These are phyloP conservation scores for Rhodomyrtus psidioides DNA, from an alignment of 441 rosid species.

Conservation along the genomic window DNA sequence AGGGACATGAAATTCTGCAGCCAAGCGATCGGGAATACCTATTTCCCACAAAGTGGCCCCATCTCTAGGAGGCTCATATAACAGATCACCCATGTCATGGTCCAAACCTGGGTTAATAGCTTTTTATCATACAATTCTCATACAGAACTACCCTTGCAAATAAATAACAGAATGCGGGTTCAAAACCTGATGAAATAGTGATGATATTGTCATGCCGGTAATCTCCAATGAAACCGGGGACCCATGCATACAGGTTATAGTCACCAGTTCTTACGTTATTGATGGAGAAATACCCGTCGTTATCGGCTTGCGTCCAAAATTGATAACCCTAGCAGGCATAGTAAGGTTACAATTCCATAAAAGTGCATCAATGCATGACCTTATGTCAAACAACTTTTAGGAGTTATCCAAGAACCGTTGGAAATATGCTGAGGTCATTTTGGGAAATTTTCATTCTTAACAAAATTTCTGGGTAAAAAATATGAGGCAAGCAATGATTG, in stretches of 20 bases:
- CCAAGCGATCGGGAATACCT: constrained; percentile 73
- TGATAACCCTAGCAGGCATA: constrained; percentile 31
- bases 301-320: constrained; percentile 53
- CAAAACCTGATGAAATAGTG: constrained; percentile 34
- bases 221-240: constrained; percentile 60
- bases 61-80: constrained; percentile 63
- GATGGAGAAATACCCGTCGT: constrained; percentile 39
- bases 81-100: constrained; percentile 42
- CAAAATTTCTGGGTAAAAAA: background rate
- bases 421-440: background rate
- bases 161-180: background rate
- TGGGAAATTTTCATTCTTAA: background rate
- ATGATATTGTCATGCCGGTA: constrained; percentile 22
- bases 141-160: background rate
- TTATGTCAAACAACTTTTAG: background rate
- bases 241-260: constrained; percentile 53
- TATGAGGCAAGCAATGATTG: background rate
- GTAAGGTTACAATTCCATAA: background rate
- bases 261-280: constrained; percentile 23
- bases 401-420: background rate
- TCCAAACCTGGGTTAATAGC: constrained; percentile 33
- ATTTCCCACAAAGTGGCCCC: constrained; percentile 94
- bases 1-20: constrained; percentile 73
- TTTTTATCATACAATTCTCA: background rate
- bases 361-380: background rate